Conservation (phyloP, 495 filamentous ascomycete species). For the Xylaria telfairii region DNA sequence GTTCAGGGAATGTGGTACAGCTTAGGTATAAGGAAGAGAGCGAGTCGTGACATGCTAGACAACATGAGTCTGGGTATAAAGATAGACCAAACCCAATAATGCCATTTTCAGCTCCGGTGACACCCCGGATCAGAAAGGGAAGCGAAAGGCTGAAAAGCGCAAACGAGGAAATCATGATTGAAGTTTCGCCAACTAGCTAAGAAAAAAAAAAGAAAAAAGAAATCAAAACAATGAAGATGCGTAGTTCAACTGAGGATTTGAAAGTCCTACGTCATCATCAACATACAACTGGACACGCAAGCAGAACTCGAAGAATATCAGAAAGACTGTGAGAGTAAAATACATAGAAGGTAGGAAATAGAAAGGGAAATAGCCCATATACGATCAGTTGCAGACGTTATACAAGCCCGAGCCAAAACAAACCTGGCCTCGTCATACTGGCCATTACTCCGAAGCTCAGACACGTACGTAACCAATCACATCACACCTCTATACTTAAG, state of each 20-base stretch:
- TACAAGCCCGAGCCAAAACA: neutral
- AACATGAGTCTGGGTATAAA: slow-evolving; percentile 13
- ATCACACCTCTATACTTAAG: neutral
- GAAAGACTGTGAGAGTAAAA: neutral
- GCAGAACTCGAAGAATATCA: neutral
- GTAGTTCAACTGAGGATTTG: neutral
- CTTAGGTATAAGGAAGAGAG: slow-evolving; percentile 16
- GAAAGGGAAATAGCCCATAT: neutral
- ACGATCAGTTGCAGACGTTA: neutral
- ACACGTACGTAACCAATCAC: neutral
- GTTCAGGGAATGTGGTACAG: slow-evolving; percentile 6
- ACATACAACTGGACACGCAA: no score
- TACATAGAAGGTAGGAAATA: neutral
- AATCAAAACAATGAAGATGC: neutral
- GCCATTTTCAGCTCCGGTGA: slow-evolving; percentile 1
- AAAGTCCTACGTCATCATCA: neutral
- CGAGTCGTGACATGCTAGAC: slow-evolving; percentile 10
- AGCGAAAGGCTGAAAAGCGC: neutral
- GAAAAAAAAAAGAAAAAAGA: no score
- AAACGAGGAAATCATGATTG: neutral
- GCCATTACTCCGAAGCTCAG: neutral
- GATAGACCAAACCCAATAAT: slow-evolving; percentile 14
- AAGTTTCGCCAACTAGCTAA: no score
- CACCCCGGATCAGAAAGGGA: neutral
- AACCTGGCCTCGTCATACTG: neutral